Conservation (phyloP, 805 yeast genomes). For the Myxozyma monticola region DNA sequence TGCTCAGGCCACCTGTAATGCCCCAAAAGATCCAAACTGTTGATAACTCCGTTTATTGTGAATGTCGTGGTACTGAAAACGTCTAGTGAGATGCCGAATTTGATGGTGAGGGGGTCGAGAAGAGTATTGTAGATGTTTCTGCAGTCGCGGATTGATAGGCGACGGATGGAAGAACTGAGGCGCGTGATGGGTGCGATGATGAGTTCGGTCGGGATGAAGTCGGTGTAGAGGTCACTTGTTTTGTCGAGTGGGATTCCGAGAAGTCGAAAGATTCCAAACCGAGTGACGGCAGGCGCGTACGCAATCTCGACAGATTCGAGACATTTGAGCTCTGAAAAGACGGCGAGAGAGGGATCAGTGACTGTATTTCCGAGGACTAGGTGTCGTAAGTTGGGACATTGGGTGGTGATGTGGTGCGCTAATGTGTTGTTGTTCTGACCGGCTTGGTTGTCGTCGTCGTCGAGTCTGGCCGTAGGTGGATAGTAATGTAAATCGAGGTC, state of each 20-base stretch:
- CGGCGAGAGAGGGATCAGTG: constrained; percentile 10
- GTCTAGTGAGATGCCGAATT: constrained; percentile 1
- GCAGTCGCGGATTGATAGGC: constrained; percentile 14
- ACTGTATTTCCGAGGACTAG: constrained; percentile 15
- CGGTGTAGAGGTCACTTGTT: not conserved
- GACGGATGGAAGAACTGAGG: not conserved
- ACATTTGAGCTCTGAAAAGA: constrained; percentile 1
- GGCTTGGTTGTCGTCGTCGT: not conserved
- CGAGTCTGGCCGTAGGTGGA: too few relatives aligned
- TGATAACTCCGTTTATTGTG: constrained; percentile 9
- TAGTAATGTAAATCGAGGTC: constrained; percentile 11
- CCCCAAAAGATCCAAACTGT: constrained; percentile 11
- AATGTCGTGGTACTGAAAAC: constrained; percentile 17
- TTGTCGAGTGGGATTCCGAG: constrained; percentile 8
- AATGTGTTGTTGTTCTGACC: constrained; percentile 3
- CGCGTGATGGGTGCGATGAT: not conserved
- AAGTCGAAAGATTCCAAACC: constrained; percentile 15
- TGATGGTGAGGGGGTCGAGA: constrained; percentile 3
- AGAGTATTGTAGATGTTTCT: constrained; percentile 11
- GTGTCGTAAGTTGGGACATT: constrained; percentile 10
- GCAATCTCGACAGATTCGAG: constrained; percentile 3
- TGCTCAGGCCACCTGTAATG: constrained; percentile 17
- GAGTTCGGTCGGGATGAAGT: constrained; percentile 7
- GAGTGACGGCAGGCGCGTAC: constrained; percentile 11
- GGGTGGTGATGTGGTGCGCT: constrained; percentile 10